phyloP scores from a whole-genome alignment of 2,329 filamentous ascomycete genomes.

The Blastomyces silverae region DNA sequence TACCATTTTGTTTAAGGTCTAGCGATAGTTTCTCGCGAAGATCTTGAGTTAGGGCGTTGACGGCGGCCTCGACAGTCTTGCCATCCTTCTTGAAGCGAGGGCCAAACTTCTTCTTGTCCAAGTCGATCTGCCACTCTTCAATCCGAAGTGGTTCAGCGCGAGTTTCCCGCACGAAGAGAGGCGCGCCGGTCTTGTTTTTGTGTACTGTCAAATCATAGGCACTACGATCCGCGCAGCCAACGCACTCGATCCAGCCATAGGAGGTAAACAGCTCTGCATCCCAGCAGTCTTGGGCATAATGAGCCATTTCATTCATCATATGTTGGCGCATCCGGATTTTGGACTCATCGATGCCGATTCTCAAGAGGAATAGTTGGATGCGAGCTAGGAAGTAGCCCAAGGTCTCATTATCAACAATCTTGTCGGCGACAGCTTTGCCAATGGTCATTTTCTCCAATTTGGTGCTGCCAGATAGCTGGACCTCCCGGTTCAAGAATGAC shows the following conservation, averaged over 20 bases:
- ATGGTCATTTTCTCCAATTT: constrained; percentile 65
- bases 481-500: constrained; percentile 72
- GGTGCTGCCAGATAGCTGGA: constrained; percentile 82
- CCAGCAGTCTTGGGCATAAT: constrained; percentile 97
- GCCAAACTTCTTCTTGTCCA: constrained; percentile 94
- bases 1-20: constrained; percentile 64
- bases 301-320: constrained; percentile 84
- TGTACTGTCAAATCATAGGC: constrained; percentile 93
- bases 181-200: constrained; percentile 81
- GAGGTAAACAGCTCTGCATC: constrained; percentile 88
- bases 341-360: constrained; percentile 74
- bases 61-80: constrained; percentile 72
- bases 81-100: constrained; percentile 93
- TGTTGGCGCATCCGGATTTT: constrained; percentile 97
- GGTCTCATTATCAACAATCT: constrained; percentile 92
- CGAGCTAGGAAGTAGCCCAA: constrained; percentile 94
- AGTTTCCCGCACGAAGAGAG: constrained; percentile 76
- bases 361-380: constrained; percentile 83
- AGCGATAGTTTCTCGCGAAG: constrained; percentile 72
- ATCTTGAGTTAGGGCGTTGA: constrained; percentile 70
- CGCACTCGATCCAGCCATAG: constrained; percentile 96
- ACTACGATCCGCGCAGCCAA: constrained; percentile 91
- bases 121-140: constrained; percentile 79
- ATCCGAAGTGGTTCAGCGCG: constrained; percentile 69
- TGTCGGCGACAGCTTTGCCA: constrained; percentile 74